phyloP scores from a whole-genome alignment of 2,329 filamentous ascomycete genomes.

The Penicillium sp. region DNA sequence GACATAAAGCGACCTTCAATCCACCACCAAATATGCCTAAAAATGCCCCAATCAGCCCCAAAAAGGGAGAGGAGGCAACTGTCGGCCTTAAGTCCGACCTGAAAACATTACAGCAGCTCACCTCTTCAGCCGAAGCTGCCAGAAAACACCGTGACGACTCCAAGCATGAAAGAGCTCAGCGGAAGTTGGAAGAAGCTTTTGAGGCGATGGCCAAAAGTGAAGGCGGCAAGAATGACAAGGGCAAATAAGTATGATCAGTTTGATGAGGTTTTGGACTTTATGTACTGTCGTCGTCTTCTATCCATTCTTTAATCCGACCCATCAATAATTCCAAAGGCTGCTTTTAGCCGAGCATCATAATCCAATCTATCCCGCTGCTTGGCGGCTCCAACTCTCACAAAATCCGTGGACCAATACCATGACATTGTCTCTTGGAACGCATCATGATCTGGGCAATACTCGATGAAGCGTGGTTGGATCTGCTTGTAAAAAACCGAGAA shows the following conservation, averaged over 20 bases:
- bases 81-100: not conserved
- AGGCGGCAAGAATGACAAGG: not conserved
- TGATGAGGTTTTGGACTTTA: not conserved
- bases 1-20: not conserved
- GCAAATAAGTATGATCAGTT: not conserved
- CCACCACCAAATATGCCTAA: not conserved
- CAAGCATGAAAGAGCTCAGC: not conserved
- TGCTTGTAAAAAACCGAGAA: slow-evolving; percentile 20
- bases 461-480: slow-evolving; percentile 16
- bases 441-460: slow-evolving; percentile 14
- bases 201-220: not conserved
- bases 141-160: not conserved
- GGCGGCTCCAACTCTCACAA: slow-evolving; percentile 10
- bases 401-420: slow-evolving; percentile 17
- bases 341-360: slow-evolving; percentile 12
- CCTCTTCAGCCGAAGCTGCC: not conserved
- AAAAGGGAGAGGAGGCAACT: not conserved
- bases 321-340: slow-evolving; percentile 3
- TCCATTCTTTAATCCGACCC: not conserved
- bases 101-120: not conserved
- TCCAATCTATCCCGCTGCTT: slow-evolving; percentile 13
- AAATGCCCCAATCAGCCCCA: not conserved
- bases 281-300: not conserved
- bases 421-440: slow-evolving; percentile 18
- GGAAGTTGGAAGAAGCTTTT: not conserved